Conservation (phyloP, 1,139 yeast genomes). For the Saccharomycopsis hybrid region DNA sequence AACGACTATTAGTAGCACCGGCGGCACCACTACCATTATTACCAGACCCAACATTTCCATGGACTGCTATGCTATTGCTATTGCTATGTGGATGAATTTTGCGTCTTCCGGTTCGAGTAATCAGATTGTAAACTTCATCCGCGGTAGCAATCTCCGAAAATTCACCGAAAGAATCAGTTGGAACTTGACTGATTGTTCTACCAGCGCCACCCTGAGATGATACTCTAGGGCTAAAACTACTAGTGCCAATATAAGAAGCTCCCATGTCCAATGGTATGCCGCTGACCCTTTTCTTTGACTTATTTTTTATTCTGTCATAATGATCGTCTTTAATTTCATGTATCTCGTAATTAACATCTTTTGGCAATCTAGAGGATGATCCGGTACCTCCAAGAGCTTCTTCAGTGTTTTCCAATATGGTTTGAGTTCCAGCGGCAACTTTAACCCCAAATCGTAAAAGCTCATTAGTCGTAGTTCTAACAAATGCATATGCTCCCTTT, state of each 20-base stretch:
- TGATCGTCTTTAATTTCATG: slow-evolving; percentile 2
- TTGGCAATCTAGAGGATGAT: slow-evolving; percentile 34
- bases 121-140: neutral
- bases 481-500: slow-evolving; percentile 72
- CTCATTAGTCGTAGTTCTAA: slow-evolving; percentile 76
- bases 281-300: slow-evolving; percentile 10
- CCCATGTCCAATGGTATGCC: too few species aligned
- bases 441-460: slow-evolving; percentile 77
- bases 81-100: too few species aligned
- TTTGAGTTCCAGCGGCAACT: slow-evolving; percentile 85
- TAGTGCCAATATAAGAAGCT: too few species aligned
- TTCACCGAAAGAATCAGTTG: slow-evolving; percentile 5
- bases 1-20: slow-evolving; percentile 3
- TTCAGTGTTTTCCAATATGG: slow-evolving; percentile 73
- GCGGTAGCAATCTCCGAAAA: neutral
- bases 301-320: slow-evolving; percentile 13
- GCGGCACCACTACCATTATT: slow-evolving; percentile 1
- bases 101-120: neutral
- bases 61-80: too few species aligned
- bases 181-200: too few species aligned
- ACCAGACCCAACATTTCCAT: neutral
- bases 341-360: slow-evolving; percentile 3
- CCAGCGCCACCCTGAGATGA: too few species aligned
- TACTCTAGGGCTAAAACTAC: too few species aligned
- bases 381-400: slow-evolving; percentile 68